Conservation (phyloP, 345 rosid species). For the Melastoma malabathricum region DNA sequence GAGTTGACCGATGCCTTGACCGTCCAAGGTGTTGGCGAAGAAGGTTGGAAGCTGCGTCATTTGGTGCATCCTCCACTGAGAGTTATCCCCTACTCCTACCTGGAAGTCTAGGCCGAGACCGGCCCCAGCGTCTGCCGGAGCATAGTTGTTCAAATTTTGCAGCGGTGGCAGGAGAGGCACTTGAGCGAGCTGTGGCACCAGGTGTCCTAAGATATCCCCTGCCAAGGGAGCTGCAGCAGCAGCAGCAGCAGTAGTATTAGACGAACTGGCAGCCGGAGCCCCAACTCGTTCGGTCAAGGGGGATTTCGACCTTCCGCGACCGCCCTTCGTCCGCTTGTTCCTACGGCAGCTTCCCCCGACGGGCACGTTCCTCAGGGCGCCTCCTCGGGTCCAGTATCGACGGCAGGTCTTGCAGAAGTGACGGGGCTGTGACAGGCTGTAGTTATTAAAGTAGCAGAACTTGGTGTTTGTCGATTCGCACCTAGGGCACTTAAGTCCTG, state of each 20-base stretch:
- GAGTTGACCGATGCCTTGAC: too few relatives aligned
- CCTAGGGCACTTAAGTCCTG: slow-evolving; percentile 50
- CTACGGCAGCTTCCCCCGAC: slow-evolving; percentile 62
- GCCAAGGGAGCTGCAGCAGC: slow-evolving; percentile 9
- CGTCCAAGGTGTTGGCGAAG: too few relatives aligned
- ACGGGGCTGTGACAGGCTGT: slow-evolving; percentile 67
- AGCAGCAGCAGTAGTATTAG: slow-evolving; percentile 15
- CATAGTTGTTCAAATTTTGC: slow-evolving; percentile 20
- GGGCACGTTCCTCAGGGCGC: slow-evolving; percentile 63
- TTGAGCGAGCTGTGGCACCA: slow-evolving; percentile 13
- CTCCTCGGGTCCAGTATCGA: slow-evolving; percentile 71
- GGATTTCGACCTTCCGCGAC: slow-evolving; percentile 36
- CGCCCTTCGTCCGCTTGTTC: slow-evolving; percentile 42
- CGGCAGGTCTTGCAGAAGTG: slow-evolving; percentile 71
- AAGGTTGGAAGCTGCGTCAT: too few relatives aligned
- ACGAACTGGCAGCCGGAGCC: slow-evolving; percentile 11
- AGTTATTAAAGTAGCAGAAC: slow-evolving; percentile 69
- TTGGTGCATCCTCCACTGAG: slow-evolving; percentile 1
- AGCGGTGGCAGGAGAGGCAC: slow-evolving; percentile 30
- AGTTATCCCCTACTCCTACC: neutral
- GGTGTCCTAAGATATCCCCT: slow-evolving; percentile 7
- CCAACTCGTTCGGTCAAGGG: slow-evolving; percentile 9
- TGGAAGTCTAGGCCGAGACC: slow-evolving; percentile 11
- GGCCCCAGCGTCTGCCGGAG: slow-evolving; percentile 17
- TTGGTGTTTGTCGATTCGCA: slow-evolving; percentile 60